Conservation (phyloP, 768 basidiomycete species). For the Tylopilus sp. region DNA sequence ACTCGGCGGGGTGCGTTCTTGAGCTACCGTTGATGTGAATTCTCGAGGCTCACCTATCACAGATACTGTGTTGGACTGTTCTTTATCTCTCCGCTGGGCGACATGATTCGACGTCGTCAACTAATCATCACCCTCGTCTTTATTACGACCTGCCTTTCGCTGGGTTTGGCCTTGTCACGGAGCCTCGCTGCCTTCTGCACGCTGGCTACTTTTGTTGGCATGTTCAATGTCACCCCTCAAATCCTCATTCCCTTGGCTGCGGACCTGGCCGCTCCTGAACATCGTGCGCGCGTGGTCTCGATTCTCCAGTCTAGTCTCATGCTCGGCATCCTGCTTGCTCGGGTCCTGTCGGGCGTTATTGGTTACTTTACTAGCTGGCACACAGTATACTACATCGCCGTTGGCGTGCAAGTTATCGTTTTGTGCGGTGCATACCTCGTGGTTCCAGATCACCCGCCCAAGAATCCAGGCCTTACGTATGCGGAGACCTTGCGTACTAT, state of each 20-base stretch:
- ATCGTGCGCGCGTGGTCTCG: conserved; percentile 22
- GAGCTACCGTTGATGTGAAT: neutral
- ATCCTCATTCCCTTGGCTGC: conserved; percentile 42
- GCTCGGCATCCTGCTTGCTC: conserved; percentile 28
- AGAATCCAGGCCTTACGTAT: conserved; percentile 37
- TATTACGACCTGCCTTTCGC: conserved; percentile 34
- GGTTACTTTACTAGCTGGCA: conserved; percentile 41
- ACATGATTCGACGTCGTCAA: conserved; percentile 42
- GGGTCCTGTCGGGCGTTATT: conserved; percentile 38
- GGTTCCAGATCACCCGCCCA: conserved; percentile 43
- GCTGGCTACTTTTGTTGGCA: conserved; percentile 36
- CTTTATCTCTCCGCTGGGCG: conserved; percentile 45
- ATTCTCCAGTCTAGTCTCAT: conserved; percentile 33
- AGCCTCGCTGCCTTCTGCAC: conserved; percentile 31
- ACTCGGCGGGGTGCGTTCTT: conserved; percentile 57
- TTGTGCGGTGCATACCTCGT: conserved; percentile 30
- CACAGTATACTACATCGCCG: conserved; percentile 40
- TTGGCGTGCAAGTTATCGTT: conserved; percentile 32
- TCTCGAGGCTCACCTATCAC: neutral
- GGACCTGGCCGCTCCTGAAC: conserved; percentile 37
- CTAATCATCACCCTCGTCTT: conserved; percentile 35
- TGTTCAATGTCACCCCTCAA: conserved; percentile 40
- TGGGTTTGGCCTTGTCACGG: conserved; percentile 38
- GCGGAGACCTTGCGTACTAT: conserved; percentile 34
- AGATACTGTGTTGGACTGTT: conserved; percentile 34